Evolutionary conservation across 139 green algal species (phyloP), one percentile per base, ranked within the genome.

Genomic region (Tetradesmus lagerheimii): DNA sequence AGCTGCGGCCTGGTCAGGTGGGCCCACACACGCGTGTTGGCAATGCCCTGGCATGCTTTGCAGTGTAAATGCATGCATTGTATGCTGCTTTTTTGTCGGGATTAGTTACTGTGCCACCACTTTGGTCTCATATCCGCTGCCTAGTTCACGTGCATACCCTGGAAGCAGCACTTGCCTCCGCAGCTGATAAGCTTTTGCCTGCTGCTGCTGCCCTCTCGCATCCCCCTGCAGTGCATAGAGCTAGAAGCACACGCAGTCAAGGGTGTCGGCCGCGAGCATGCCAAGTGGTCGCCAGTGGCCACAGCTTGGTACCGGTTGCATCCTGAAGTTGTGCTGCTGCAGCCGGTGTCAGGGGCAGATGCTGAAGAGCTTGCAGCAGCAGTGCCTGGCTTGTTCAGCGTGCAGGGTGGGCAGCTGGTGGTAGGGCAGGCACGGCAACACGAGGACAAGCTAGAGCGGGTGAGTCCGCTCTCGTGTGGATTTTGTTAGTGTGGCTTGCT

Each of bases 281-380:
- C 98, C 78, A 99, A 99, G 94, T 99, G 97, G 97, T 99, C 96
- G 0, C 98, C 98, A 6, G 98, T 99, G 4, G 97, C 97, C 2
- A 99, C 98, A 12, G 96, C 97, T 4, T 99, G 95, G 95, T 99
- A 99, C 92, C 88, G 94, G 37, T 90, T 99, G 80, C 93, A 96
- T 31, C 97, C 98, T 1, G 97, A 98, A 89, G 93, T 99, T 29
- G 91, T 94, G 39, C 83, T 98, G 45, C 82, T 97, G 34, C 91
- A 94, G 91, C 43, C 77, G 12, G 83, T 96, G 50, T 50, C 67
- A 8, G 92, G 93, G 27, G 62, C 62, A 80, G 50, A 80, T 47
- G 11, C 62, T 86, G 41, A 96, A 0, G 90, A 93, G 80, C 93
- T 99, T 29, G 93, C 92, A 27, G 81, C 87, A 27, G 87, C 94